Evolutionary conservation across 106 monocot species (phyloP).

Genomic region (Dioscorea dumetorum): DNA sequence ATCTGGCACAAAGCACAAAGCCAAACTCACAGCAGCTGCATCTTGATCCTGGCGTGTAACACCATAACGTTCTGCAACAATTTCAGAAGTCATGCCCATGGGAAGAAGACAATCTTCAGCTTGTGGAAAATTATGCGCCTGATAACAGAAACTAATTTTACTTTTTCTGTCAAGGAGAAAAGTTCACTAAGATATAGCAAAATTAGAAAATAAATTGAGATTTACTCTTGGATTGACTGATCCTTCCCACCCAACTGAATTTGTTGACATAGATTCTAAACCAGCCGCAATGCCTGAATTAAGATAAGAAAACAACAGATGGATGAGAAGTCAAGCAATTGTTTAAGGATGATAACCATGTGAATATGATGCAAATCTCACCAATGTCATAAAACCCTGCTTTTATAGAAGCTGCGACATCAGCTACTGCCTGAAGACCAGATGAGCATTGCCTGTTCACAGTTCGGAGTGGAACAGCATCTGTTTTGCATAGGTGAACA

Average conservation of each 20-base stretch:
- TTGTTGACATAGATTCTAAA: conserved; percentile 57
- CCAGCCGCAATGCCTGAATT: conserved; percentile 66
- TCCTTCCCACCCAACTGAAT: conserved; percentile 26
- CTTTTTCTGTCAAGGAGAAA: no score
- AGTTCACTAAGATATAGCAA: no score
- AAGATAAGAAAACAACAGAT: not conserved
- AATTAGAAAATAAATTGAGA: not conserved
- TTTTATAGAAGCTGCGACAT: conserved; percentile 70
- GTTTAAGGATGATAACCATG: not conserved
- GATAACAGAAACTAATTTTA: not conserved
- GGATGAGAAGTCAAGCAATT: not conserved
- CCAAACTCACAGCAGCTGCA: conserved; percentile 73
- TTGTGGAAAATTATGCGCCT: conserved; percentile 51
- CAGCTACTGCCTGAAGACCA: conserved; percentile 82
- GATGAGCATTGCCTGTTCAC: conserved; percentile 83
- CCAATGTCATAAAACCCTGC: conserved; percentile 64
- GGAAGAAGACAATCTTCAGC: conserved; percentile 83
- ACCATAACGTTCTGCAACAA: conserved; percentile 70
- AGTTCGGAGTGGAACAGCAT: conserved; percentile 63
- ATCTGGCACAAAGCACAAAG: no score
- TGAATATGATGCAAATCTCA: conserved; percentile 1
- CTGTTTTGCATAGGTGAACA: conserved; percentile 22
- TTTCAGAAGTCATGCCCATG: conserved; percentile 92
- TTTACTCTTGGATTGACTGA: conserved; percentile 53
- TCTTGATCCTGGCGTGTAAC: conserved; percentile 79